Evolutionary conservation across 768 basidiomycete species (phyloP).

Genomic region (Leccinum pellstonianum): DNA sequence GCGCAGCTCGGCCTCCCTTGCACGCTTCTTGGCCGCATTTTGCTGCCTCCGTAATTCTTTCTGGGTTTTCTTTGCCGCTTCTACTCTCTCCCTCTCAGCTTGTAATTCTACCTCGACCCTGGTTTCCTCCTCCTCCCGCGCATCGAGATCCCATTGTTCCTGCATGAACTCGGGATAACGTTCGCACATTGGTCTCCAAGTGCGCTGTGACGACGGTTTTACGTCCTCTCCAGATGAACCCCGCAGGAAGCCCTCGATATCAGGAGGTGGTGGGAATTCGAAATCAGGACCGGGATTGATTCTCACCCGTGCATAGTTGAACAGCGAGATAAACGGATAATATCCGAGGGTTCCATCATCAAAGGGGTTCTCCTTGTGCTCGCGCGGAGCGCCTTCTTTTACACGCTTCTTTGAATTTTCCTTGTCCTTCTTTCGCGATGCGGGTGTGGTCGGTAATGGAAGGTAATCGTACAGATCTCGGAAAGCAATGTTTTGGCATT

Average conservation of each 20-base stretch:
- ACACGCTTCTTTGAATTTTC: conserved; percentile 53
- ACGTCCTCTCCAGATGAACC: conserved; percentile 34
- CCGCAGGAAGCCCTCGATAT: conserved; percentile 66
- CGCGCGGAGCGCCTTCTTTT: conserved; percentile 63
- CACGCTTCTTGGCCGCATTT: conserved; percentile 50
- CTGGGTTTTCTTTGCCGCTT: conserved; percentile 38
- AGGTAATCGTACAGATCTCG: conserved; percentile 87
- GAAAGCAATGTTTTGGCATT: conserved; percentile 80
- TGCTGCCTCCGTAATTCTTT: conserved; percentile 50
- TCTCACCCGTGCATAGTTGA: conserved; percentile 80
- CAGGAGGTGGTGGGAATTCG: conserved; percentile 71
- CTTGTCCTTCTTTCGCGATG: conserved; percentile 57
- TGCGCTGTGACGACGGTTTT: conserved; percentile 34
- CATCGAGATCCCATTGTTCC: conserved; percentile 79
- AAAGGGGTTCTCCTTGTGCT: conserved; percentile 79
- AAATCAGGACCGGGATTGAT: conserved; percentile 92
- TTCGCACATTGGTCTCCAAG: conserved; percentile 80
- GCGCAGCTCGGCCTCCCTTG: conserved; percentile 37
- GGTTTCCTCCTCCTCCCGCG: conserved; percentile 71
- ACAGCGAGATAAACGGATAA: conserved; percentile 92
- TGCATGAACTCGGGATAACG: conserved; percentile 82
- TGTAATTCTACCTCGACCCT: conserved; percentile 42
- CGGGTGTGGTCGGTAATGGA: conserved; percentile 67
- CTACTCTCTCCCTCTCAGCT: conserved; percentile 45
- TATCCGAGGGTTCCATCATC: conserved; percentile 96